phyloP scores from a whole-genome alignment of 257 asterid species.

The Solanum tarapatanum region DNA sequence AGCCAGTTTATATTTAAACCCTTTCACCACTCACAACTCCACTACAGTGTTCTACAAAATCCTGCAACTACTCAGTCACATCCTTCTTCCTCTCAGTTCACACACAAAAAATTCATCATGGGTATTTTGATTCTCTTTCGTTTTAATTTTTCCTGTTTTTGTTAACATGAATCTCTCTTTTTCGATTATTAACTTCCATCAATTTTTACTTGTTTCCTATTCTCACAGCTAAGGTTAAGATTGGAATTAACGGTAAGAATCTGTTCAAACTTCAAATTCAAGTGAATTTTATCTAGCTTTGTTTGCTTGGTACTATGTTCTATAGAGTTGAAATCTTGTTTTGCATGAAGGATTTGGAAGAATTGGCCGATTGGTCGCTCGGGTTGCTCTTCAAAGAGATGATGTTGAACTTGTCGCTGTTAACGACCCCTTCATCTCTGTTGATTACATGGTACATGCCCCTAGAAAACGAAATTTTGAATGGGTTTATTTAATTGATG shows the following conservation, averaged over 20 bases:
- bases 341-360: conserved; percentile 59
- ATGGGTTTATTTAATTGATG: not conserved
- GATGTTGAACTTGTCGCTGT: conserved; percentile 86
- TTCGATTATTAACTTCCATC: not conserved
- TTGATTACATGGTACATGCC: conserved; percentile 61
- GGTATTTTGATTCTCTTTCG: not conserved
- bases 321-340: not conserved
- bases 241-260: conserved; percentile 67
- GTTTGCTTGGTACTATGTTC: not conserved
- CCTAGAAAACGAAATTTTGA: not conserved
- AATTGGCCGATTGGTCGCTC: conserved; percentile 83
- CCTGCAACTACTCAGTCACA: not conserved
- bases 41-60: not conserved
- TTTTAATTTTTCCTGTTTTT: not conserved
- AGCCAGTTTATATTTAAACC: not conserved
- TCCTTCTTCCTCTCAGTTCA: no score
- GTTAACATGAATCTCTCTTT: not conserved
- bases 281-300: not conserved
- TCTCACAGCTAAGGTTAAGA: conserved; percentile 62
- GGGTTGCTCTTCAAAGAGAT: conserved; percentile 67
- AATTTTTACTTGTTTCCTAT: not conserved
- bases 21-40: not conserved
- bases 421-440: conserved; percentile 72
- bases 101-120: not conserved
- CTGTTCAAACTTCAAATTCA: not conserved